These are phyloP conservation scores for Annulohypoxylon stygium DNA, from an alignment of 495 filamentous ascomycete genomes.

Conservation along the genomic window DNA sequence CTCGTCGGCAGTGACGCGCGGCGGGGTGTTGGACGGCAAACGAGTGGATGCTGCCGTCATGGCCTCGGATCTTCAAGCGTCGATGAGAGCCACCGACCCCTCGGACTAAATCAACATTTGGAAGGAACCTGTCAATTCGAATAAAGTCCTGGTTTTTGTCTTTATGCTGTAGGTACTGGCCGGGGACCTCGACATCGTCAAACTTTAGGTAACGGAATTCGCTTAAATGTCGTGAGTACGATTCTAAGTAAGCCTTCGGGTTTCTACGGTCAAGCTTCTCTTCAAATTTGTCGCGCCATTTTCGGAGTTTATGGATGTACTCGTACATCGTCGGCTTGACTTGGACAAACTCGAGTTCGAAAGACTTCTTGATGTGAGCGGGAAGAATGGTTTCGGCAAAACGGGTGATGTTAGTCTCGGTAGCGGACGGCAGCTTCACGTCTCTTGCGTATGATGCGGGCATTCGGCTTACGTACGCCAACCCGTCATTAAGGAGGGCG, in stretches of 20 bases:
- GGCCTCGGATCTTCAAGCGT: slow-evolving; percentile 94
- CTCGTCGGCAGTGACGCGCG: slow-evolving; percentile 87
- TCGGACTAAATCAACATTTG: slow-evolving; percentile 91
- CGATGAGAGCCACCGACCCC: slow-evolving; percentile 90
- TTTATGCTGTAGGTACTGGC: slow-evolving; percentile 95
- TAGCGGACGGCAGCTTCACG: slow-evolving; percentile 88
- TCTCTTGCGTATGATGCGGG: slow-evolving; percentile 88
- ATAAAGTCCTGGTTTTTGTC: slow-evolving; percentile 99
- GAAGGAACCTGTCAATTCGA: slow-evolving; percentile 94
- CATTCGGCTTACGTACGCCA: slow-evolving; percentile 88
- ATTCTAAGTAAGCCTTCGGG: slow-evolving; percentile 77
- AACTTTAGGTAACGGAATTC: slow-evolving; percentile 98
- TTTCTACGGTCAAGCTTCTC: slow-evolving; percentile 93
- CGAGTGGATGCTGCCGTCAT: slow-evolving; percentile 93
- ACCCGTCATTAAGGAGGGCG: slow-evolving; percentile 92
- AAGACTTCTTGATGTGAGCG: slow-evolving; percentile 89
- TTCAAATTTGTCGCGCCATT: slow-evolving; percentile 98
- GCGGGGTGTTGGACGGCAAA: slow-evolving; percentile 98
- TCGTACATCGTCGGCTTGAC: slow-evolving; percentile 96
- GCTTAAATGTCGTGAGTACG: slow-evolving; percentile 87
- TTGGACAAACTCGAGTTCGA: slow-evolving; percentile 94
- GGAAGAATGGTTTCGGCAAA: slow-evolving; percentile 98
- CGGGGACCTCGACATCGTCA: slow-evolving; percentile 97
- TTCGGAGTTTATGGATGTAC: slow-evolving; percentile 96
- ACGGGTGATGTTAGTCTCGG: slow-evolving; percentile 93